A percentile compares a stretch with the other conserved stretches of the same genome.
phyloP scores from a whole-genome alignment of 1,284 basidiomycete species.

The Fomitiporia mediterranea region DNA sequence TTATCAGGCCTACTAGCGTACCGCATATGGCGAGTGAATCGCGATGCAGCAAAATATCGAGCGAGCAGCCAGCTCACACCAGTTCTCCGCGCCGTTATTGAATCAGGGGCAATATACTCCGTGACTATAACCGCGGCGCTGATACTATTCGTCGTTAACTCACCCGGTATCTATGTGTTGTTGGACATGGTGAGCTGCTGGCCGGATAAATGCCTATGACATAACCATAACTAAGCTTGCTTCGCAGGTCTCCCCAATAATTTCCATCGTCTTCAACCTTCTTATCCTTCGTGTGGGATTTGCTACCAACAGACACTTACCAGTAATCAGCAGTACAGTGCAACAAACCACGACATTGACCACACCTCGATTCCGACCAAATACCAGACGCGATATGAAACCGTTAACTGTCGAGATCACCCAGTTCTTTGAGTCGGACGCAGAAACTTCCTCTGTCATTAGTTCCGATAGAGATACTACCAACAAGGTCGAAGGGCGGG shows the following conservation, averaged over 20 bases:
- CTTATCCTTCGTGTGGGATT: background rate
- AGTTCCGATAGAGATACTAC: background rate
- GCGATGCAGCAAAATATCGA: background rate
- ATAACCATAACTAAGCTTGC: background rate
- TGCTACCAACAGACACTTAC: background rate
- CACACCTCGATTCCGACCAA: background rate
- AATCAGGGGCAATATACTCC: conserved; percentile 39
- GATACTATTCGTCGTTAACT: conserved; percentile 31
- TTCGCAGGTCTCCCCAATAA: background rate
- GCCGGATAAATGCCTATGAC: background rate
- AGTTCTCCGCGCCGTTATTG: conserved; percentile 34
- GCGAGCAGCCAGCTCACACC: conserved; percentile 16
- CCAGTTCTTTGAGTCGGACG: background rate
- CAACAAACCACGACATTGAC: background rate
- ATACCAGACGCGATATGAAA: background rate
- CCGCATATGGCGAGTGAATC: background rate
- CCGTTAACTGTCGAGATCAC: background rate
- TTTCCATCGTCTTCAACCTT: background rate
- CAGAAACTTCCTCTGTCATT: background rate
- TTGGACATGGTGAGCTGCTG: conserved; percentile 30
- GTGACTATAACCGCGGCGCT: conserved; percentile 29
- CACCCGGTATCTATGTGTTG: conserved; percentile 36
- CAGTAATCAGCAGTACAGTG: background rate
- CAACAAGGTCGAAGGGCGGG: background rate
- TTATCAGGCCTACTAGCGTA: background rate